Evolutionary conservation across 768 basidiomycete genomes (phyloP).

Genomic region (Tulasnella sp.): DNA sequence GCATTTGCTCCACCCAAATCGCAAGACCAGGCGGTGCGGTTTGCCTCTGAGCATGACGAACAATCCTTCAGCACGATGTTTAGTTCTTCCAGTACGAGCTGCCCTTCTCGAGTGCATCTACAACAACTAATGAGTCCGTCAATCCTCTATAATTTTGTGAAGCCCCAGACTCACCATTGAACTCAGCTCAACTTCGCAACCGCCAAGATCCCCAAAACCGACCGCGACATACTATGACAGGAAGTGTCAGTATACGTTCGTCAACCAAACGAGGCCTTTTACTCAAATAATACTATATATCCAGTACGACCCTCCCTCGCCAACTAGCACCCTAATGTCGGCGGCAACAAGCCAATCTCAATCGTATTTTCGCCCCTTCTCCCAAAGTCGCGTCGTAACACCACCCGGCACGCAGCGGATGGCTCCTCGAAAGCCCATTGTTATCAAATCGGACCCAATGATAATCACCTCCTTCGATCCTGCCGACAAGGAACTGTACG

Average conservation of each 20-base stretch:
- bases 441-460: slow-evolving; percentile 52
- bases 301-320: not conserved
- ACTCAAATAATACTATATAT: not conserved
- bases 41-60: no score
- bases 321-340: slow-evolving; percentile 24
- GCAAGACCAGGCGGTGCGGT: no score
- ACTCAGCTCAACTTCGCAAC: slow-evolving; percentile 6
- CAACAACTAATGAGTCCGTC: not conserved
- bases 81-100: not conserved
- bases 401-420: slow-evolving; percentile 17
- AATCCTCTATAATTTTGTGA: not conserved
- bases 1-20: no score
- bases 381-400: slow-evolving; percentile 22
- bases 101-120: not conserved
- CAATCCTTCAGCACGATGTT: not conserved
- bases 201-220: slow-evolving; percentile 1
- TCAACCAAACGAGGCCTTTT: not conserved
- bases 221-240: not conserved
- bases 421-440: slow-evolving; percentile 26
- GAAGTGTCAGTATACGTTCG: not conserved
- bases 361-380: slow-evolving; percentile 20
- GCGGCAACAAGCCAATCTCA: slow-evolving; percentile 14
- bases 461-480: slow-evolving; percentile 64
- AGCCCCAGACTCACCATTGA: not conserved
- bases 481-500: slow-evolving; percentile 62